These are phyloP conservation scores for Fusarium ambrosium DNA, from an alignment of 2,329 filamentous ascomycete genomes.

Conservation along the genomic window DNA sequence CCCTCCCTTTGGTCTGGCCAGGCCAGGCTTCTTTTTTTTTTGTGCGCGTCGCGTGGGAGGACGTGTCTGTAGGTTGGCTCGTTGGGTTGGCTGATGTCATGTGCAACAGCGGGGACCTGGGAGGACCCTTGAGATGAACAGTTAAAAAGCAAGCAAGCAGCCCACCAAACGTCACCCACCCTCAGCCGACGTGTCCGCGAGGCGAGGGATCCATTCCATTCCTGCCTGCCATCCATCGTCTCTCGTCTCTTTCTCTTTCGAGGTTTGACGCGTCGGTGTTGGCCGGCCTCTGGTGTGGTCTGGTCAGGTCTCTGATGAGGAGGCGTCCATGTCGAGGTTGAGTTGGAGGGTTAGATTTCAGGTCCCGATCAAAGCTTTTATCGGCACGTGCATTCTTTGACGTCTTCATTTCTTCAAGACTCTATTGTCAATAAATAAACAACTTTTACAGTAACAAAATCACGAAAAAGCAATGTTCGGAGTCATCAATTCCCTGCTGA, in stretches of 20 bases:
- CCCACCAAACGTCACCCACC: constrained; percentile 21
- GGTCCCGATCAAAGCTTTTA: neutral
- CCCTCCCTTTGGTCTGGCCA: neutral
- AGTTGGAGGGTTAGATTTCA: neutral
- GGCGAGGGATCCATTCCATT: constrained; percentile 18
- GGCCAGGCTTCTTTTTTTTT: neutral
- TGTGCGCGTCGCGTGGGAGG: constrained; percentile 25
- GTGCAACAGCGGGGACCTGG: constrained; percentile 21
- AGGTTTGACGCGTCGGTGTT: constrained; percentile 21
- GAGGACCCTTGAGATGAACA: constrained; percentile 16
- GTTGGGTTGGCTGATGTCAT: constrained; percentile 36
- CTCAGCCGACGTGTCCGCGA: constrained; percentile 20
- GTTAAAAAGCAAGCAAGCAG: constrained; percentile 10
- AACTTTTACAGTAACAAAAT: neutral
- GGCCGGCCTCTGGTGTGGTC: neutral
- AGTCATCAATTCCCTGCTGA: neutral
- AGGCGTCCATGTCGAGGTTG: neutral
- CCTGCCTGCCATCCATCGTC: constrained; percentile 13
- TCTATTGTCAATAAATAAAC: neutral
- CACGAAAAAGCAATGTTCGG: neutral
- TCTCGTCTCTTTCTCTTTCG: neutral
- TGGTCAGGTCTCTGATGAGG: neutral
- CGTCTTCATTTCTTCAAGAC: neutral
- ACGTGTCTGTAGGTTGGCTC: neutral
- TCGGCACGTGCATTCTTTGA: neutral